Conservation (phyloP, 257 asterid species). For the Cinchona pubescens region DNA sequence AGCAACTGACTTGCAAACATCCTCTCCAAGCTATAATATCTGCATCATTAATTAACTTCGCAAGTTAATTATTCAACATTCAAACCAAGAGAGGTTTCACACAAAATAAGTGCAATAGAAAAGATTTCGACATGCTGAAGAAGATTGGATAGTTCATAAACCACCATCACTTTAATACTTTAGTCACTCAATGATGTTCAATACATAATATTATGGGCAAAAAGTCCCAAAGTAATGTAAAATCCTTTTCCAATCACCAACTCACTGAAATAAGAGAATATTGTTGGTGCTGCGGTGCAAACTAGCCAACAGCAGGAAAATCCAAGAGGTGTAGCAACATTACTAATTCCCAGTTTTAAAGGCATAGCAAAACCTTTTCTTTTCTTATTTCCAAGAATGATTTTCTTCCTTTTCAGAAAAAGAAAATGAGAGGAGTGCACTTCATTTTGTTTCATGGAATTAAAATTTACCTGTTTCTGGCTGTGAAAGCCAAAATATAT, state of each 20-base stretch:
- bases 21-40: constrained; percentile 68
- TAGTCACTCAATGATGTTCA: no score
- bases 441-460: not conserved
- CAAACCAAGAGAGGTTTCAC: not conserved
- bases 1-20: constrained; percentile 72
- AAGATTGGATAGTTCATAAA: not conserved
- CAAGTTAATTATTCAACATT: constrained; percentile 8
- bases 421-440: not conserved
- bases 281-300: not conserved
- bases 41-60: constrained; percentile 28
- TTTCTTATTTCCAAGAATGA: not conserved
- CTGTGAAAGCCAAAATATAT: not conserved
- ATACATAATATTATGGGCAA: not conserved
- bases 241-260: not conserved
- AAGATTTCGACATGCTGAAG: not conserved
- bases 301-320: not conserved
- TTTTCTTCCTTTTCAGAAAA: not conserved
- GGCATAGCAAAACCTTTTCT: not conserved
- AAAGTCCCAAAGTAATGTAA: not conserved
- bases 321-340: not conserved
- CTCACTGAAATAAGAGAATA: not conserved
- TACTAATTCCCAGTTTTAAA: not conserved
- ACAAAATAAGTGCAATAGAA: no score
- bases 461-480: not conserved
- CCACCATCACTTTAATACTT: not conserved